A percentile compares a stretch with the other conserved stretches of the same genome.
These are phyloP conservation scores for Desmodesmus armatus DNA, from an alignment of 139 green algal species.

Conservation along the genomic window DNA sequence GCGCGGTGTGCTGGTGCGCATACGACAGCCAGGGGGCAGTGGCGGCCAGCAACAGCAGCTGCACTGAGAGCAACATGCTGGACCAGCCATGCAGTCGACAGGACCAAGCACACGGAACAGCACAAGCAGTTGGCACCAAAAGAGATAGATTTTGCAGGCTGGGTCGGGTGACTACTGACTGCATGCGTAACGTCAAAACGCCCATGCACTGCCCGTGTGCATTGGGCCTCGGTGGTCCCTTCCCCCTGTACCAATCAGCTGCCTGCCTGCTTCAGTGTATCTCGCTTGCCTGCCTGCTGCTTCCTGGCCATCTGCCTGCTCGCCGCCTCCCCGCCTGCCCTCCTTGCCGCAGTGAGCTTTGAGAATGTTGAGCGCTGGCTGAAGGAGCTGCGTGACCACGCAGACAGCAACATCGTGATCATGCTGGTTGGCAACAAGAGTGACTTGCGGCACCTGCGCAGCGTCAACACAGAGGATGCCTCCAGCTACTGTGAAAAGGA, in stretches of 20 bases:
- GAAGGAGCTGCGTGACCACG: conserved; percentile 98
- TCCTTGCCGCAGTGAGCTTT: conserved; percentile 86
- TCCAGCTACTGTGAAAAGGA: conserved; percentile 93
- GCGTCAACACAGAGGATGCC: conserved; percentile 94
- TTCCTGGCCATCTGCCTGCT: too few relatives aligned
- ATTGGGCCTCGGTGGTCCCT: too few relatives aligned
- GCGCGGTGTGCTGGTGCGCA: too few relatives aligned
- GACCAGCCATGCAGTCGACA: background rate
- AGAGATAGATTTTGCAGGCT: too few relatives aligned
- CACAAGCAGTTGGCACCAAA: too few relatives aligned
- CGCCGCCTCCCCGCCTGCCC: too few relatives aligned
- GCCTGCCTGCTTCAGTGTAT: too few relatives aligned
- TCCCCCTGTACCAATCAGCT: background rate
- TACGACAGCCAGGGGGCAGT: too few relatives aligned
- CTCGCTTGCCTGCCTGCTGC: too few relatives aligned
- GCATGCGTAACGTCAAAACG: too few relatives aligned
- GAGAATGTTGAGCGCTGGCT: conserved; percentile 99
- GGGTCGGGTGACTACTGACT: too few relatives aligned
- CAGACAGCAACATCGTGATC: conserved; percentile 98
- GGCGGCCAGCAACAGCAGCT: background rate
- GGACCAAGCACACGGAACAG: background rate
- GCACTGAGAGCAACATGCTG: background rate
- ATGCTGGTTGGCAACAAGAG: conserved; percentile 99
- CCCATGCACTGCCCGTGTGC: too few relatives aligned
- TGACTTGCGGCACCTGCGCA: conserved; percentile 95